A percentile compares a stretch with the other conserved stretches of the same genome.
Conservation (phyloP, 371 early-diverging fungal genomes). For the Parasitella parasitica region DNA sequence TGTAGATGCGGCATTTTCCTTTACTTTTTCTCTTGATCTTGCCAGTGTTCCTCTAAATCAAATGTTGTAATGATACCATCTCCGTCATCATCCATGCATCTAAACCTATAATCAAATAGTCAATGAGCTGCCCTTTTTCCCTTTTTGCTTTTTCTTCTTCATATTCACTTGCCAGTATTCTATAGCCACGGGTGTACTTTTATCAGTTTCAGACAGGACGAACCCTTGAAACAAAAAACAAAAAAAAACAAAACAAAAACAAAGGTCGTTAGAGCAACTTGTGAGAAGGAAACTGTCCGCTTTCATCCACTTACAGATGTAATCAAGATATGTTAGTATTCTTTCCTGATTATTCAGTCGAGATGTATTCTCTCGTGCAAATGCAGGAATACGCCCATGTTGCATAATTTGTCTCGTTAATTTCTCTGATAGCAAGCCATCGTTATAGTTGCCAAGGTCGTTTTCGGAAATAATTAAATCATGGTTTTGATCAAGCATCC, state of each 20-base stretch:
- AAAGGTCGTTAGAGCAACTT: too few relatives aligned
- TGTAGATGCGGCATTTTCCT: background rate
- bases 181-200: slow-evolving; percentile 71
- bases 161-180: slow-evolving; percentile 77
- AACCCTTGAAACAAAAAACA: slow-evolving; percentile 79
- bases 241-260: too few relatives aligned
- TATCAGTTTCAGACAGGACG: slow-evolving; percentile 85
- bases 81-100: slow-evolving; percentile 87
- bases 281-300: too few relatives aligned
- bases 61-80: slow-evolving; percentile 85
- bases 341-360: background rate
- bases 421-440: slow-evolving; percentile 55
- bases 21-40: slow-evolving; percentile 68
- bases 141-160: background rate
- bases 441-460: slow-evolving; percentile 69
- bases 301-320: slow-evolving; percentile 32
- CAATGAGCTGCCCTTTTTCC: background rate
- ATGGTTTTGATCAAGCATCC: slow-evolving; percentile 83
- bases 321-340: slow-evolving; percentile 54
- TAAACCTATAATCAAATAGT: slow-evolving; percentile 54
- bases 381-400: slow-evolving; percentile 33
- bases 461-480: slow-evolving; percentile 66
- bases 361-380: slow-evolving; percentile 5
- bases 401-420: slow-evolving; percentile 66
- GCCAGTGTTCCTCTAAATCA: slow-evolving; percentile 83